Evolutionary conservation across 805 yeast species (phyloP).

Genomic region (Ogataea dorogensis): DNA sequence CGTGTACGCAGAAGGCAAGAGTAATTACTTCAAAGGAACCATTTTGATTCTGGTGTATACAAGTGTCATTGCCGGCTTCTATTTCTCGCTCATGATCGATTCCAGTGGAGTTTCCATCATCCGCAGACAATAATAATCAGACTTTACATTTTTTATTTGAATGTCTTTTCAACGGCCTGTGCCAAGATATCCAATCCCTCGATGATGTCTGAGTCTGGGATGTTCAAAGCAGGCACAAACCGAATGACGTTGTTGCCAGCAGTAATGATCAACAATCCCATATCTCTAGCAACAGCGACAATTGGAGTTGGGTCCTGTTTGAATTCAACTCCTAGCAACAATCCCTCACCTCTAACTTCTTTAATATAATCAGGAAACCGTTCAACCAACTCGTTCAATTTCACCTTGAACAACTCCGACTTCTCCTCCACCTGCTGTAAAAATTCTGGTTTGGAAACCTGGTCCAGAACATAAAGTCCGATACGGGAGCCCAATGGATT

Average conservation of each 20-base stretch:
- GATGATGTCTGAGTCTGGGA: slow-evolving; percentile 62
- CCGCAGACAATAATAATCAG: neutral
- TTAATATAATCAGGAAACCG: slow-evolving; percentile 60
- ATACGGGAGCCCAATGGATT: slow-evolving; percentile 89
- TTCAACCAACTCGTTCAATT: slow-evolving; percentile 48
- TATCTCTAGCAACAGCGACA: slow-evolving; percentile 68
- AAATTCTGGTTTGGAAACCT: slow-evolving; percentile 60
- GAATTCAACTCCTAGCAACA: slow-evolving; percentile 82
- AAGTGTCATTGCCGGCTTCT: slow-evolving; percentile 79
- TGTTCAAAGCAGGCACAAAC: slow-evolving; percentile 89
- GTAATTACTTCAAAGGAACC: slow-evolving; percentile 94
- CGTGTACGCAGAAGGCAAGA: slow-evolving; percentile 93
- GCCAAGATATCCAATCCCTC: slow-evolving; percentile 74
- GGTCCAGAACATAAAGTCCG: slow-evolving; percentile 71
- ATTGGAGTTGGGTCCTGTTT: slow-evolving; percentile 59
- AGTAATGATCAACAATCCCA: slow-evolving; percentile 81
- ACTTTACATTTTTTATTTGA: slow-evolving; percentile 9
- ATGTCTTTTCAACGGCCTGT: slow-evolving; percentile 44
- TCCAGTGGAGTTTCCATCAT: slow-evolving; percentile 17
- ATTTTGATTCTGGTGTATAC: slow-evolving; percentile 76
- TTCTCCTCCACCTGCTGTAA: slow-evolving; percentile 58
- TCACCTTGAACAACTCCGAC: slow-evolving; percentile 53
- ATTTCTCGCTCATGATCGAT: slow-evolving; percentile 50
- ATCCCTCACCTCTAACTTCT: slow-evolving; percentile 84
- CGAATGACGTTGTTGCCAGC: slow-evolving; percentile 92